Conservation (phyloP, 1,284 basidiomycete species). For the Thecaphora thlaspeos region DNA sequence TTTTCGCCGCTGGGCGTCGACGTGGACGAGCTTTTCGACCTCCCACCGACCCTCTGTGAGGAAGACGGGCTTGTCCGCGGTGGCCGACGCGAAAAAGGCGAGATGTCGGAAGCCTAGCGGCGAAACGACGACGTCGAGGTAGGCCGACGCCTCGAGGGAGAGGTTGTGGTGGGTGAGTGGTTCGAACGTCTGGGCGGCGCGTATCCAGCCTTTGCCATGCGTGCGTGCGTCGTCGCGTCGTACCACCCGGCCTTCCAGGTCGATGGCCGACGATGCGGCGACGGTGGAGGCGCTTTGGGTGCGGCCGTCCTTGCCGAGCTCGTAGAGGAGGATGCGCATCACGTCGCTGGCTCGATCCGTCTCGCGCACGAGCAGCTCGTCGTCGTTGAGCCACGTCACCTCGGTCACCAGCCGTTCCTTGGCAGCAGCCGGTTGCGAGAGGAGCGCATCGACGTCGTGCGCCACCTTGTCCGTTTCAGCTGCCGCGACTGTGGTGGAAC, state of each 20-base stretch:
- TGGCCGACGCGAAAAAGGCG: slow-evolving; percentile 34
- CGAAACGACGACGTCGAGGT: slow-evolving; percentile 41
- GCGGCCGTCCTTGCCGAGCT: slow-evolving; percentile 5
- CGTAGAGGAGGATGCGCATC: slow-evolving; percentile 38
- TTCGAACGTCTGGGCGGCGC: slow-evolving; percentile 57
- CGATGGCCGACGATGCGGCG: slow-evolving; percentile 39
- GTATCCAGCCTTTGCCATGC: slow-evolving; percentile 87
- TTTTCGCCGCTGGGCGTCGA: slow-evolving; percentile 69
- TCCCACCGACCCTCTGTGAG: slow-evolving; percentile 88
- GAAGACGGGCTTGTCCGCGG: slow-evolving; percentile 57
- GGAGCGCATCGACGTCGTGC: slow-evolving; percentile 59
- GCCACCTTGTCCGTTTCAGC: slow-evolving; percentile 54
- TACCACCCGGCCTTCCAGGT: slow-evolving; percentile 44
- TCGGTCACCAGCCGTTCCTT: slow-evolving; percentile 68
- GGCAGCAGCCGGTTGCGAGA: slow-evolving; percentile 63
- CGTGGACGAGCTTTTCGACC: slow-evolving; percentile 71
- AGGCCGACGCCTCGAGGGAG: slow-evolving; percentile 24
- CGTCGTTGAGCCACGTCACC: slow-evolving; percentile 79
- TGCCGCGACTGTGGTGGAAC: slow-evolving; percentile 17
- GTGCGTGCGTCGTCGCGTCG: slow-evolving; percentile 70
- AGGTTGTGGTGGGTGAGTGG: slow-evolving; percentile 30
- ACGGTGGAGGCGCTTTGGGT: too few relatives aligned
- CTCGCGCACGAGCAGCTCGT: slow-evolving; percentile 78
- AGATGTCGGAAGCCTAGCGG: slow-evolving; percentile 41
- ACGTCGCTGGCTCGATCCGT: slow-evolving; percentile 64